Evolutionary conservation across 2,329 filamentous ascomycete genomes (phyloP).

Genomic region (Pezicula radicicola): DNA sequence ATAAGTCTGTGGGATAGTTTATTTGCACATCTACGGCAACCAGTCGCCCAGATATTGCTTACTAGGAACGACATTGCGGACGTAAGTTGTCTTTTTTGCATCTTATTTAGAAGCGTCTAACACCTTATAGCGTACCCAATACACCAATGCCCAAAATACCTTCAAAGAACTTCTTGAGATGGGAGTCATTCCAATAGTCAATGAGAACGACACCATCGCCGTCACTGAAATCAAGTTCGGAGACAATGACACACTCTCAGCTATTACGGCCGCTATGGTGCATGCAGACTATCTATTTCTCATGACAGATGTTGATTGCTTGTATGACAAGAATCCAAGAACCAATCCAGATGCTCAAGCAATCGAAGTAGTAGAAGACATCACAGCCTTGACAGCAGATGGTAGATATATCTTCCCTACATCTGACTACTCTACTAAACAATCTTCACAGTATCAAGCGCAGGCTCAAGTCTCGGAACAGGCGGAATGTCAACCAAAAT

Average conservation of each 20-base stretch:
- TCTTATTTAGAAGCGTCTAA: conserved; percentile 12
- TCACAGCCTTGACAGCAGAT: conserved; percentile 77
- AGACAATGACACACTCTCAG: conserved; percentile 95
- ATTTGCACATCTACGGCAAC: conserved; percentile 83
- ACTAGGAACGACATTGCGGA: conserved; percentile 96
- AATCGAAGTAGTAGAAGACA: conserved; percentile 91
- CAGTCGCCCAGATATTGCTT: conserved; percentile 89
- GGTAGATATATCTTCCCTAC: conserved; percentile 38
- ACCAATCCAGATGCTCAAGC: conserved; percentile 80
- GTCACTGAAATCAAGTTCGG: conserved; percentile 99
- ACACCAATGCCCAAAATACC: conserved; percentile 95
- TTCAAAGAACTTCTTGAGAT: conserved; percentile 86
- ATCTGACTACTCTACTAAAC: background rate
- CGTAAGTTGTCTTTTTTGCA: conserved; percentile 44
- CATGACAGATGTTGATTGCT: conserved; percentile 97
- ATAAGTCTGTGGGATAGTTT: conserved; percentile 95
- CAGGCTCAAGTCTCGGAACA: conserved; percentile 85
- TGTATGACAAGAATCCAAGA: conserved; percentile 95
- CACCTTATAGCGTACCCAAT: conserved; percentile 70
- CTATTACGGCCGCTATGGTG: conserved; percentile 96
- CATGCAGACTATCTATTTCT: conserved; percentile 95
- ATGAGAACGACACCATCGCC: conserved; percentile 95
- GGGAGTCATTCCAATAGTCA: conserved; percentile 97
- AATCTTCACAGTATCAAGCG: conserved; percentile 66
- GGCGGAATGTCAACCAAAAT: conserved; percentile 99